Evolutionary conservation across 345 rosid genomes (phyloP), one percentile per base, ranked within the genome.

Genomic region (Murraya paniculata): DNA sequence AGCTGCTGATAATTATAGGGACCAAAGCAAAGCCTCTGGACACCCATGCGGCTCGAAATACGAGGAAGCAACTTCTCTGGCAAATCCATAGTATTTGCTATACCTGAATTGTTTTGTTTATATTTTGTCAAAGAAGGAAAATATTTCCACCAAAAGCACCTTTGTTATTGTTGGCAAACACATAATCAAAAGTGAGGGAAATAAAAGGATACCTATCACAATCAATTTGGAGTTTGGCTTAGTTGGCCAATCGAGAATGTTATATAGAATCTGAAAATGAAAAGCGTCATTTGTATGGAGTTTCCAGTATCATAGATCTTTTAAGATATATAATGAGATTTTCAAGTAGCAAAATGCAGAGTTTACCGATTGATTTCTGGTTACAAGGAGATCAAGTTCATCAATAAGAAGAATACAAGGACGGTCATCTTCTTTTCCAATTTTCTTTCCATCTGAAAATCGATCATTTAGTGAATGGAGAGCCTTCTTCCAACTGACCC

Each of bases 61-160:
- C 98, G 97, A 74, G 99, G 99, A 79, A 95, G 97, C 81, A 95
- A 77, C 90, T 92, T 95, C 86, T 95, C 99, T 64, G 98, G 99
- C 74, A 95, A 97, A 85, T 95, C 98, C 99, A 95, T 95, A 28
- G 99, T 95, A 82, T 95, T 95, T 77, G 99, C 98, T 82, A 95
- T 92, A 60, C 99, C 99, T 90, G 84, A 79, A 68, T 64, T 71
- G 38, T 30, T 74, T 39, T 31, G 35, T 48, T n/a, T 22, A 50
- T 36, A 64, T 14, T 60, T 30, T 10, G 56, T 39, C 16, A 19
- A 30, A 66, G 31, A 41, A 48, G 69, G 45, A 73, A 8, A 38
- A 33, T n/a, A 45, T 31, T 76, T 16, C 39, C 28, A 22, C 68
- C 70, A 39, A 24, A 67, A 68, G 71, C 60, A 58, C 21, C 67